Percentiles rank a stretch among this genome's conserved stretches.
phyloP scores from a whole-genome alignment of 805 yeast species.

The Yarrowia sp. region DNA sequence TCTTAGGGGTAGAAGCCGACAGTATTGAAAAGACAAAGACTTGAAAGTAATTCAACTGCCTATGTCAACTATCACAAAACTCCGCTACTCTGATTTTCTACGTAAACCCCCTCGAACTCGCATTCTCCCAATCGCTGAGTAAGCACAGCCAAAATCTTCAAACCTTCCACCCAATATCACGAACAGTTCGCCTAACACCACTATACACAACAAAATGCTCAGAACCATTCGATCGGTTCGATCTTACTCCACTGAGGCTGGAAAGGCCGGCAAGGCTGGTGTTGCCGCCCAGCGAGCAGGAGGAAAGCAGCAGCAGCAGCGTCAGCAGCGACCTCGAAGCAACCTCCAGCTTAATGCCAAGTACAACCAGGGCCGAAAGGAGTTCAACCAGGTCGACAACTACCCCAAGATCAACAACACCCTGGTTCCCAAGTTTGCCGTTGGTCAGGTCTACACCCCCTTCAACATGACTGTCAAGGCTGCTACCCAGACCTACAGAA shows the following conservation, averaged over 20 bases:
- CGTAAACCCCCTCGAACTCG: neutral
- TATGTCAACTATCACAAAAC: too few species aligned
- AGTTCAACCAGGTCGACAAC: neutral
- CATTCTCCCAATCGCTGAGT: neutral
- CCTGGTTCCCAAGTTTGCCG: conserved; percentile 11
- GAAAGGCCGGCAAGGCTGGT: neutral
- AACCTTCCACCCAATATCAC: conserved; percentile 15
- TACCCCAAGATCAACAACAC: conserved; percentile 16
- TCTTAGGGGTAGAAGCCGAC: too few species aligned
- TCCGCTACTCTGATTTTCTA: too few species aligned
- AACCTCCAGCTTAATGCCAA: conserved; percentile 1
- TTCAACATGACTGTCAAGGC: conserved; percentile 20
- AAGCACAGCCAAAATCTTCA: conserved; percentile 11
- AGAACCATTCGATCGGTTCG: conserved; percentile 22
- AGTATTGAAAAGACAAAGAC: too few species aligned
- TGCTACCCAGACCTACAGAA: neutral
- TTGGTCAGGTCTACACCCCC: conserved; percentile 21
- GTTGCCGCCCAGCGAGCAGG: neutral
- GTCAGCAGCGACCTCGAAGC: neutral
- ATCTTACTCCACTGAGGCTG: conserved; percentile 14
- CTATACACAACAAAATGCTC: neutral
- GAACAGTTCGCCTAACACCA: conserved; percentile 1
- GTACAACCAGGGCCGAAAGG: neutral
- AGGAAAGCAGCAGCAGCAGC: neutral
- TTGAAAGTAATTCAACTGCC: too few species aligned